These are phyloP conservation scores for Suillus americanus DNA, from an alignment of 768 basidiomycete genomes.

Conservation along the genomic window DNA sequence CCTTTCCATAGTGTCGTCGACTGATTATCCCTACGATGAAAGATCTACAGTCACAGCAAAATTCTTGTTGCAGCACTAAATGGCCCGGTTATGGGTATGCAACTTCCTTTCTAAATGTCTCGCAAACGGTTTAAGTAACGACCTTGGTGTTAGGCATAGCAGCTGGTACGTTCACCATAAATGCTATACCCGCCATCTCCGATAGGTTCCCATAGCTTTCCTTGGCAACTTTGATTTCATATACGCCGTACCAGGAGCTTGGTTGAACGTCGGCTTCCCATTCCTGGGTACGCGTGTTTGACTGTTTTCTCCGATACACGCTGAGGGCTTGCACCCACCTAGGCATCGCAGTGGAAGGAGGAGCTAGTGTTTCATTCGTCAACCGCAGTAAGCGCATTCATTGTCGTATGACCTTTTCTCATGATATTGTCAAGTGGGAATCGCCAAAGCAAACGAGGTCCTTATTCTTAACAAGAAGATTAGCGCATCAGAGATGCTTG, in stretches of 20 bases:
- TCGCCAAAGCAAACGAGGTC: slow-evolving; percentile 69
- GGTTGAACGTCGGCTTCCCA: slow-evolving; percentile 67
- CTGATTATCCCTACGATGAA: background rate
- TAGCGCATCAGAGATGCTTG: slow-evolving; percentile 52
- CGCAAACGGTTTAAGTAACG: background rate
- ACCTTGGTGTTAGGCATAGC: slow-evolving; percentile 50
- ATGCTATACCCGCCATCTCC: background rate
- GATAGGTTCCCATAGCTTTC: slow-evolving; percentile 43
- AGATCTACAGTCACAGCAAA: slow-evolving; percentile 72
- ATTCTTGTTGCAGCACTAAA: slow-evolving; percentile 70
- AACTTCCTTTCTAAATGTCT: background rate
- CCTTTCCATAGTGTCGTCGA: background rate
- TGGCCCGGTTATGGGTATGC: slow-evolving; percentile 72
- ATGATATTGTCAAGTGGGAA: slow-evolving; percentile 50
- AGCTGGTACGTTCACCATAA: slow-evolving; percentile 42
- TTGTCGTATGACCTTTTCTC: background rate
- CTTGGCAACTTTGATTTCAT: slow-evolving; percentile 78
- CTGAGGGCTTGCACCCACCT: slow-evolving; percentile 6
- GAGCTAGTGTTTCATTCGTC: slow-evolving; percentile 66
- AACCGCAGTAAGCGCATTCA: slow-evolving; percentile 52
- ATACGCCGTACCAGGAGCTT: slow-evolving; percentile 58
- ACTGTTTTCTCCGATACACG: background rate
- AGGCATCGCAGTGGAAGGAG: slow-evolving; percentile 70
- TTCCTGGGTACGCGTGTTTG: slow-evolving; percentile 46
- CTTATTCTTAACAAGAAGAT: slow-evolving; percentile 72